phyloP scores from a whole-genome alignment of 352 stramenopile species.

The Phytophthora crassamura region DNA sequence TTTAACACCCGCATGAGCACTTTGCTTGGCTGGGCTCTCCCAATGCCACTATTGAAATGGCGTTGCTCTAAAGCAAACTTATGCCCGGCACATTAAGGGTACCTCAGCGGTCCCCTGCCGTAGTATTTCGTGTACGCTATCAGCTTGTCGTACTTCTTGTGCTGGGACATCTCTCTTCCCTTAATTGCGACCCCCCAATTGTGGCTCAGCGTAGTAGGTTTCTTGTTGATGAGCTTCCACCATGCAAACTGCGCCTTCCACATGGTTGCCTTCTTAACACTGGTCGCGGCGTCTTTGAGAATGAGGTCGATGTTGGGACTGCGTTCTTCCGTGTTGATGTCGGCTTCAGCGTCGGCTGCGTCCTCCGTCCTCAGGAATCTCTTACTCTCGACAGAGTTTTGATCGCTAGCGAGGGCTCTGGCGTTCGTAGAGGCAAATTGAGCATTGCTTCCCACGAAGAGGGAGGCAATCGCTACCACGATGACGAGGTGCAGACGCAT shows the following conservation, averaged over 20 bases:
- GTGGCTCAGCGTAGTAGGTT: neutral
- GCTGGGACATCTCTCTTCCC: neutral
- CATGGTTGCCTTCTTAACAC: neutral
- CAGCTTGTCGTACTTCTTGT: neutral
- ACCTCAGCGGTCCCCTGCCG: neutral
- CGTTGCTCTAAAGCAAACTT: no score
- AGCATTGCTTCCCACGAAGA: neutral
- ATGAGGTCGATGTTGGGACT: neutral
- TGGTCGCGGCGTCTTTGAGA: neutral
- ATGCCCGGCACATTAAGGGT: no score
- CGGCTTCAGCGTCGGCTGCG: neutral
- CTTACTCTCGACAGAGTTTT: neutral
- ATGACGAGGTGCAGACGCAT: neutral
- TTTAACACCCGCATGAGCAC: no score
- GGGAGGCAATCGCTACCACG: neutral
- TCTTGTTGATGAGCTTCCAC: neutral
- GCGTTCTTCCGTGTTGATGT: neutral
- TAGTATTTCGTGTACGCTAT: constrained; percentile 47
- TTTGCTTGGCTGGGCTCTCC: no score
- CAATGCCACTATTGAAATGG: no score
- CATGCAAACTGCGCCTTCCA: neutral
- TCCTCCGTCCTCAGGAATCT: neutral
- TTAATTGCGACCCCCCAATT: neutral
- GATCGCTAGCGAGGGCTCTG: neutral
- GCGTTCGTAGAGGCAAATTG: neutral